Evolutionary conservation across 2,329 filamentous ascomycete genomes (phyloP), one percentile per base, ranked within the genome.

Genomic region (Elsinoe necatrix): DNA sequence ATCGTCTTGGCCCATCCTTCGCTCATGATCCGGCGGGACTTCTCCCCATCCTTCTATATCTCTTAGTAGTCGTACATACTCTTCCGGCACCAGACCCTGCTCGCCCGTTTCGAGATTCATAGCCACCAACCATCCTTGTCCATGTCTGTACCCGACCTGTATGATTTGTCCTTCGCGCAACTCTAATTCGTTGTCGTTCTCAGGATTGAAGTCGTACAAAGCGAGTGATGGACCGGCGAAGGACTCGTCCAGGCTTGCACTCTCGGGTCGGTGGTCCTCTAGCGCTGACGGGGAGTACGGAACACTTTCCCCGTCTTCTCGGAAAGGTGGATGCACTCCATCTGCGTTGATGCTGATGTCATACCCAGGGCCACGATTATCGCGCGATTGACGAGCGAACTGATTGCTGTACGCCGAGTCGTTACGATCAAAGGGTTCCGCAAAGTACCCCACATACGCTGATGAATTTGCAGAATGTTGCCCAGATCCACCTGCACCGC

Each of bases 221-320:
- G 93, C 93, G 25, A 98, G 89, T 9, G 90, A 91, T 69, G 95
- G 95, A 50, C 93, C 93, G 67, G 96, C 91, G 82, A 96, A 96
- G 70, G 97, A 90, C 72, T 97, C 92, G 69, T 97, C 93, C 4
- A 91, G 90, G 12, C 89, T 95, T 4, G 57, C 55, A 9, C 54
- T 57, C 11, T 56, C 57, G 35, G 59, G 59, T 1, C 59, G 54
- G 37, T 60, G 59, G 6, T 58, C 56, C 39, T 60, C 42, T 4
- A 58, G 16, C 3, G 57, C 52, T 16, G 57, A 56, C 8, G 57
- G 51, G 20, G 29, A 39, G 16, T 57, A 52, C 4, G 55, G 47
- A 2, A 56, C 54, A 14, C 20, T 31, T 12, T 56, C 54, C n/a
- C 54, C 41, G 50, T 70, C 68, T 39, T 93, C 89, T 3, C 83